Conservation (phyloP, 495 filamentous ascomycete genomes). For the Podospora bellae-mahoneyi region DNA sequence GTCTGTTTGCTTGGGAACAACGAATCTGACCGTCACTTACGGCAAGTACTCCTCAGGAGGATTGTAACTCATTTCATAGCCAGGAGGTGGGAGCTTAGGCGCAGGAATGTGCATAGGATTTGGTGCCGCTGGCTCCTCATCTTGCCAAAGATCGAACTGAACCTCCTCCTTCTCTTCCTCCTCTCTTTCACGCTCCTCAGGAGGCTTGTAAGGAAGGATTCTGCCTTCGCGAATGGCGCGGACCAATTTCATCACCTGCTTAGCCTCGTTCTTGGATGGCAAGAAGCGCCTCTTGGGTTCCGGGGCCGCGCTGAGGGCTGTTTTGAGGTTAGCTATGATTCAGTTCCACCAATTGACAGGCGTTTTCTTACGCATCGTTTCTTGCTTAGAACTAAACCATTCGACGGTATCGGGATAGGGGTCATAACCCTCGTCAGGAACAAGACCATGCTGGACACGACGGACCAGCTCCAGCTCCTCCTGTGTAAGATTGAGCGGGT, state of each 20-base stretch:
- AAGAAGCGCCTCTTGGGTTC: conserved; percentile 95
- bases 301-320: conserved; percentile 78
- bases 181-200: conserved; percentile 67
- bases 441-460: conserved; percentile 86
- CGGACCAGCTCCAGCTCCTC: conserved; percentile 86
- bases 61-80: conserved; percentile 93
- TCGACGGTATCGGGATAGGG: conserved; percentile 89
- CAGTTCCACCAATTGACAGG: background rate
- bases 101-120: conserved; percentile 96
- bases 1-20: background rate
- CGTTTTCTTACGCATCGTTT: conserved; percentile 66
- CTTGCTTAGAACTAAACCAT: conserved; percentile 85
- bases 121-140: conserved; percentile 77
- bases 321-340: conserved; percentile 14
- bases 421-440: conserved; percentile 82
- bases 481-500: conserved; percentile 69
- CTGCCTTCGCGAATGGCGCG: conserved; percentile 91
- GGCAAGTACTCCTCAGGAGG: conserved; percentile 95
- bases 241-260: conserved; percentile 96
- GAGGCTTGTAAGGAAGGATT: conserved; percentile 86
- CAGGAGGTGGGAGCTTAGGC: conserved; percentile 88
- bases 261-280: conserved; percentile 96
- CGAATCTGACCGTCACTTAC: conserved; percentile 6
- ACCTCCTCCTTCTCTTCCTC: conserved; percentile 63
- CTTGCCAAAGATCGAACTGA: conserved; percentile 89